phyloP scores from a whole-genome alignment of 1,139 yeast genomes.

The Debaryomycetaceae sp. region DNA sequence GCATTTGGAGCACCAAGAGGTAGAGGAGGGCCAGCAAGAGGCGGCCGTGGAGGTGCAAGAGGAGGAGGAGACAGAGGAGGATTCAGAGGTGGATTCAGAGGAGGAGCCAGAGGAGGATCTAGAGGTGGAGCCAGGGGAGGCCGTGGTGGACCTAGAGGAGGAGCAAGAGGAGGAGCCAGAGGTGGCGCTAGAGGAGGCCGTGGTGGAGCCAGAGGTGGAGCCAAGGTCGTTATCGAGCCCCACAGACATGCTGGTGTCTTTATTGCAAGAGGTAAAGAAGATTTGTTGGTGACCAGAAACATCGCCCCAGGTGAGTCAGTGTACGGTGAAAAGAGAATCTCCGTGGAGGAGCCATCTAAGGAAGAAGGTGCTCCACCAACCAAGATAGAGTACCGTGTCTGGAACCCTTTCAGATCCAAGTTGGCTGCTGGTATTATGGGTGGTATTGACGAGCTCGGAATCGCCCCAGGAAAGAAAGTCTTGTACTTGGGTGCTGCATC shows the following conservation, averaged over 20 bases:
- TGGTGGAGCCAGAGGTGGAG: constrained; percentile 81
- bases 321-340: constrained; percentile 95
- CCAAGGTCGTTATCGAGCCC: constrained; percentile 95
- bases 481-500: constrained; percentile 98
- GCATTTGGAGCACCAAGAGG: constrained; percentile 36
- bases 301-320: constrained; percentile 97
- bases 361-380: constrained; percentile 89
- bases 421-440: constrained; percentile 99
- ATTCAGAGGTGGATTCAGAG: constrained; percentile 17
- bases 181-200: constrained; percentile 73
- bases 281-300: constrained; percentile 94
- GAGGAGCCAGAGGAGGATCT: constrained; percentile 26
- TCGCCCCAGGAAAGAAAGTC: constrained; percentile 97
- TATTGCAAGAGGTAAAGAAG: constrained; percentile 99
- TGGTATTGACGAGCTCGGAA: constrained; percentile 96
- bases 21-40: constrained; percentile 38
- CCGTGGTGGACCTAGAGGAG: constrained; percentile 35
- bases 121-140: constrained; percentile 43
- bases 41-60: constrained; percentile 47
- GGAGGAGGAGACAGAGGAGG: constrained; percentile 51
- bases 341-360: constrained; percentile 86
- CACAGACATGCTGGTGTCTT: constrained; percentile 97
- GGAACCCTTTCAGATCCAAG: constrained; percentile 99
- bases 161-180: constrained; percentile 54
- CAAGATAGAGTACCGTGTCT: constrained; percentile 96